Conservation (phyloP, 805 yeast genomes). For the Debaryomyces tyrocola region DNA sequence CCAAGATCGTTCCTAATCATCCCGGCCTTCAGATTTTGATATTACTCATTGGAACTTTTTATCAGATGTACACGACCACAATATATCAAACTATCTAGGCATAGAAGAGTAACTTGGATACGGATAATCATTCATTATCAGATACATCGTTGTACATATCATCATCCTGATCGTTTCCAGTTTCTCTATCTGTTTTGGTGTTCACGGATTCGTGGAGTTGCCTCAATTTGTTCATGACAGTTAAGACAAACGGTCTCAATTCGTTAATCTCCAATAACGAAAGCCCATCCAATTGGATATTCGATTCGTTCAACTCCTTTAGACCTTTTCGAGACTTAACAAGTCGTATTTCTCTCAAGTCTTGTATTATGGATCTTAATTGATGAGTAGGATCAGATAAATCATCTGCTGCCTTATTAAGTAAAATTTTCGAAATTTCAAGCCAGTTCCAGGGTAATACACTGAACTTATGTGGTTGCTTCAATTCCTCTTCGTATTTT, state of each 20-base stretch:
- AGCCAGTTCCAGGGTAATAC: slow-evolving; percentile 87
- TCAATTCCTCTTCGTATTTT: slow-evolving; percentile 66
- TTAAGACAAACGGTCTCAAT: slow-evolving; percentile 76
- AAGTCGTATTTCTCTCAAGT: slow-evolving; percentile 77
- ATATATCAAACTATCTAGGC: background rate
- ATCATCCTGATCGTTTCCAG: slow-evolving; percentile 12
- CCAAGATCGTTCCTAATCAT: too few species aligned
- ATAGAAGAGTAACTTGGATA: background rate
- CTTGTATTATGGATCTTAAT: slow-evolving; percentile 71
- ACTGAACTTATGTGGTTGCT: slow-evolving; percentile 58
- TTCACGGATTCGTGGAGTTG: slow-evolving; percentile 44
- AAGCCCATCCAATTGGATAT: slow-evolving; percentile 78
- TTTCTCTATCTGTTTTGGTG: slow-evolving; percentile 12
- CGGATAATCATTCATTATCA: background rate
- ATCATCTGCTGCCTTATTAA: slow-evolving; percentile 76
- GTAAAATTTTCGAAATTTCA: slow-evolving; percentile 69
- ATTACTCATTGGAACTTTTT: too few species aligned
- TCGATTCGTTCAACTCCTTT: slow-evolving; percentile 73
- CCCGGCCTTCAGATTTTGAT: too few species aligned
- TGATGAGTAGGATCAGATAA: slow-evolving; percentile 70
- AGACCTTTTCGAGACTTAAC: slow-evolving; percentile 83
- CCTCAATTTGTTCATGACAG: slow-evolving; percentile 77
- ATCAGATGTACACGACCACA: background rate
- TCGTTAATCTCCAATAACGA: slow-evolving; percentile 87
- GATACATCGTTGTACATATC: slow-evolving; percentile 7